Conservation (phyloP, 2,329 filamentous ascomycete genomes). For the Penicillium brevicompactum region DNA sequence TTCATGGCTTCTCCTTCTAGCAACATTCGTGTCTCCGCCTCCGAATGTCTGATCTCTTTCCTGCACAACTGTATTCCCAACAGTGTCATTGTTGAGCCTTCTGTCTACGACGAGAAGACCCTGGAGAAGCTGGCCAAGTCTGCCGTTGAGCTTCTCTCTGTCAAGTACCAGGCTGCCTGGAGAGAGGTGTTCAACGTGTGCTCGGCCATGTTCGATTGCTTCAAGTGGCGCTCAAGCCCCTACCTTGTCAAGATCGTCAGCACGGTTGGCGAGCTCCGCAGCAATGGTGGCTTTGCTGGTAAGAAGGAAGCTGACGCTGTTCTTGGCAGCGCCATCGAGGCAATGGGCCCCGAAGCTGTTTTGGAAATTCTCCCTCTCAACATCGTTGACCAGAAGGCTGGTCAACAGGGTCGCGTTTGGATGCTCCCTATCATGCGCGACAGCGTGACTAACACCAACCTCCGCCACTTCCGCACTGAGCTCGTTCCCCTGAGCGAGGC, state of each 20-base stretch:
- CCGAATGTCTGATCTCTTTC: conserved; percentile 92
- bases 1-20: conserved; percentile 87
- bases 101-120: conserved; percentile 87
- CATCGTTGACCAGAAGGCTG: conserved; percentile 72
- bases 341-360: conserved; percentile 86
- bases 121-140: conserved; percentile 75
- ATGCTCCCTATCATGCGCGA: conserved; percentile 89
- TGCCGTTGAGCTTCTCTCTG: conserved; percentile 73
- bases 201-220: conserved; percentile 79
- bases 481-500: conserved; percentile 86
- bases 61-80: conserved; percentile 86
- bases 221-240: conserved; percentile 82
- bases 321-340: conserved; percentile 80
- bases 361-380: conserved; percentile 84
- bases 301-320: conserved; percentile 96
- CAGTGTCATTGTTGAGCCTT: conserved; percentile 81
- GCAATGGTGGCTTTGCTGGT: conserved; percentile 83
- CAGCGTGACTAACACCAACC: conserved; percentile 82
- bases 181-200: conserved; percentile 91
- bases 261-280: conserved; percentile 81
- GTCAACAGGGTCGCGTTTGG: conserved; percentile 87
- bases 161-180: conserved; percentile 94
- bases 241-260: conserved; percentile 75
- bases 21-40: conserved; percentile 92
- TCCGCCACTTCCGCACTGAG: conserved; percentile 81